These are phyloP conservation scores for Salix brachista DNA, from an alignment of 345 rosid species.

Conservation along the genomic window DNA sequence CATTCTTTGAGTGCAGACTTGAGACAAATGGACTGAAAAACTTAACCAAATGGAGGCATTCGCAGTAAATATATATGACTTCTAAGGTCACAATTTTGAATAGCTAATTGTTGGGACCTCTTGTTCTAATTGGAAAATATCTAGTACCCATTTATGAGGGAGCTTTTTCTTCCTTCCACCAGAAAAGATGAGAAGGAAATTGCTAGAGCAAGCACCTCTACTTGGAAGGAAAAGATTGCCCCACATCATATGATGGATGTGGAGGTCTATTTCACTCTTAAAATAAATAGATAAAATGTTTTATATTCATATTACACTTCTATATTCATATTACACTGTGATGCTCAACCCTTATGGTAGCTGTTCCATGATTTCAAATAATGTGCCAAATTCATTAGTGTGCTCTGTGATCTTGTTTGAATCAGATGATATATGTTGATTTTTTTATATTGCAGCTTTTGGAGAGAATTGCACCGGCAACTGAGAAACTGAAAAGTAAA, in stretches of 20 bases:
- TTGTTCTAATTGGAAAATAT: not conserved
- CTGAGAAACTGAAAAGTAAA: constrained; percentile 68
- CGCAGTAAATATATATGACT: not conserved
- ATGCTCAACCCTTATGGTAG: not conserved
- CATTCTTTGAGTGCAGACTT: not conserved
- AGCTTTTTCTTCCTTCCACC: not conserved
- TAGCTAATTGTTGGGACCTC: not conserved
- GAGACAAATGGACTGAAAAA: not conserved
- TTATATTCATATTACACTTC: not conserved
- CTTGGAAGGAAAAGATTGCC: not conserved
- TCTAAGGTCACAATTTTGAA: not conserved
- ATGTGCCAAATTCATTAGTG: no score
- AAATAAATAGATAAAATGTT: no score
- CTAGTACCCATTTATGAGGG: not conserved
- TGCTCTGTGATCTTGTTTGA: not conserved
- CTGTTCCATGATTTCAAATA: not conserved
- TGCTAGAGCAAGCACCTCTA: not conserved
- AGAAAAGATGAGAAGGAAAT: not conserved
- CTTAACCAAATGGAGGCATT: not conserved
- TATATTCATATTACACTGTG: not conserved
- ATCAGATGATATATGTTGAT: not conserved
- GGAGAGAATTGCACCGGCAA: constrained; percentile 71
- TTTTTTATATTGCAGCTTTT: constrained; percentile 53
- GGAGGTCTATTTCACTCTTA: not conserved
- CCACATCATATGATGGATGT: not conserved